Conservation (phyloP, 2,329 filamentous ascomycete genomes). For the Chalaropsis thielavioides region DNA sequence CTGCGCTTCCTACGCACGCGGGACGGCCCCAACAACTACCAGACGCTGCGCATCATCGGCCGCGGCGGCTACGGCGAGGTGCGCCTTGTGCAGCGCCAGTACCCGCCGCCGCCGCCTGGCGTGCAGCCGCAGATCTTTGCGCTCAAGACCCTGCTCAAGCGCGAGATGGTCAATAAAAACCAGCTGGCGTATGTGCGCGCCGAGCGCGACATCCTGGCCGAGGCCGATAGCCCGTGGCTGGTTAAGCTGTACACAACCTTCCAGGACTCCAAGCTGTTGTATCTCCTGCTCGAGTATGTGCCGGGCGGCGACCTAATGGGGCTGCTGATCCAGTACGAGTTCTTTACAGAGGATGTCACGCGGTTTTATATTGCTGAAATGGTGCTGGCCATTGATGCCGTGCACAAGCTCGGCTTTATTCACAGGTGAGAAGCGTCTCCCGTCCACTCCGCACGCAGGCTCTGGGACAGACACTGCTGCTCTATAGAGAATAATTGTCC, state of each 20-base stretch:
- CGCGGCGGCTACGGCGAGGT: constrained; percentile 73
- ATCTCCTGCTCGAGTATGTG: constrained; percentile 71
- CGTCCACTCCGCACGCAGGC: not conserved
- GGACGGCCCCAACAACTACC: constrained; percentile 57
- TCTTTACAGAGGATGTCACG: constrained; percentile 69
- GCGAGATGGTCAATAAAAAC: constrained; percentile 72
- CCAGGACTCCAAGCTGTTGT: constrained; percentile 61
- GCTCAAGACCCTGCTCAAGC: constrained; percentile 63
- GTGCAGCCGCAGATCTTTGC: constrained; percentile 66
- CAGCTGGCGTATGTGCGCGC: constrained; percentile 65
- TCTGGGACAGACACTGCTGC: too few relatives aligned
- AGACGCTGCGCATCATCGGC: constrained; percentile 63
- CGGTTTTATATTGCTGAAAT: constrained; percentile 77
- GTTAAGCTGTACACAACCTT: constrained; percentile 70
- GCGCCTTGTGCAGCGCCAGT: constrained; percentile 57
- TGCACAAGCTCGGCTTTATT: constrained; percentile 67
- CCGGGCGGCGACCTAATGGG: constrained; percentile 72
- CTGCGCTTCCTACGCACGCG: constrained; percentile 58
- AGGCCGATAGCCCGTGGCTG: constrained; percentile 68
- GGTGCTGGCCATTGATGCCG: constrained; percentile 64
- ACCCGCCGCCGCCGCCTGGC: constrained; percentile 11
- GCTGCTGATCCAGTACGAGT: constrained; percentile 74
- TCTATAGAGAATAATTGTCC: too few relatives aligned
- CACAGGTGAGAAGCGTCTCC: constrained; percentile 43
- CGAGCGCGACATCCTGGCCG: constrained; percentile 65